Percentiles rank a stretch among this genome's conserved stretches.
Evolutionary conservation across 805 yeast species (phyloP).

Genomic region (Torulaspora franciscae): DNA sequence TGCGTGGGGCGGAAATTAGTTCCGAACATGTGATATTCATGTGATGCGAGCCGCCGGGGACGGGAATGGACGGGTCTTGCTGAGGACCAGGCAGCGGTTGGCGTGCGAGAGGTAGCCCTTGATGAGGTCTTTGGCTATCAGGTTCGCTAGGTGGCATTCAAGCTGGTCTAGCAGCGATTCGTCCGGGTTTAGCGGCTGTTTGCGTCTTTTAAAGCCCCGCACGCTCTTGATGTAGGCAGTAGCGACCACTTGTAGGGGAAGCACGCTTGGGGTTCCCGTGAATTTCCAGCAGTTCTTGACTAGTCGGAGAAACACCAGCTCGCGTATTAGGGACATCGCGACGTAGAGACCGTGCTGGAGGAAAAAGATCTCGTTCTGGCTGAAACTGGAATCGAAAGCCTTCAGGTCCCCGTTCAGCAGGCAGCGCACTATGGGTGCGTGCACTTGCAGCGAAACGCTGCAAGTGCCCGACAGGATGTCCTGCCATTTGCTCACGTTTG

Average conservation of each 20-base stretch:
- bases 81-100: conserved; percentile 65
- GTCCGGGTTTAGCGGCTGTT: conserved; percentile 1
- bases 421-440: conserved; percentile 46
- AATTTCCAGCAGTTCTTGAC: conserved; percentile 38
- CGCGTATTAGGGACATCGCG: conserved; percentile 49
- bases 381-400: conserved; percentile 45
- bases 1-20: neutral
- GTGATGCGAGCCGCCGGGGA: conserved; percentile 10
- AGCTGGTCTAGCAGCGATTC: conserved; percentile 43
- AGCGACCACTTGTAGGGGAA: conserved; percentile 16
- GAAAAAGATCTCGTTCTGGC: conserved; percentile 45
- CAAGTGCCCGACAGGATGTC: neutral
- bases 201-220: neutral
- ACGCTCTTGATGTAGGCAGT: conserved; percentile 8
- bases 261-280: conserved; percentile 14
- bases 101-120: conserved; percentile 83
- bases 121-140: conserved; percentile 54
- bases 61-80: conserved; percentile 74
- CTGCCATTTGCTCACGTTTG: conserved; percentile 31
- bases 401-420: conserved; percentile 52
- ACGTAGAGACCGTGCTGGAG: conserved; percentile 58
- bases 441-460: conserved; percentile 29
- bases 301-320: conserved; percentile 47
- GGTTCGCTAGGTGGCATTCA: conserved; percentile 64
- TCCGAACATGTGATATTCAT: conserved; percentile 10